phyloP scores from a whole-genome alignment of 306 rosid species.

The Rosa lucieae region DNA sequence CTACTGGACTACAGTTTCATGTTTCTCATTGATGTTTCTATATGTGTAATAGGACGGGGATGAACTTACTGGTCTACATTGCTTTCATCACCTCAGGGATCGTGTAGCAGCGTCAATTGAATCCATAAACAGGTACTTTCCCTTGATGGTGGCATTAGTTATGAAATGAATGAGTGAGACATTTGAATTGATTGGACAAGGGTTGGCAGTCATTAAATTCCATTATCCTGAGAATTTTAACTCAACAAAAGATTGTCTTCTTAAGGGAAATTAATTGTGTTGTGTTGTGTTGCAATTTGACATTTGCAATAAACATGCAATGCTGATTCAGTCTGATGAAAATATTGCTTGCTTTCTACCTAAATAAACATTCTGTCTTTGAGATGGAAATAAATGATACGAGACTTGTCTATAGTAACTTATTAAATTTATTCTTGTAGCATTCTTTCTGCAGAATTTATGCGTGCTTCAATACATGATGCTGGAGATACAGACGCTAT shows the following conservation, averaged over 20 bases:
- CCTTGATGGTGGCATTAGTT: neutral
- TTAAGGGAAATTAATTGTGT: neutral
- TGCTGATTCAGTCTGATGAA: slow-evolving; percentile 1
- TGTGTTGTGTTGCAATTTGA: slow-evolving; percentile 1
- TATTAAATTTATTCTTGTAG: slow-evolving; percentile 66
- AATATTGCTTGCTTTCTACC: neutral
- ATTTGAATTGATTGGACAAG: neutral
- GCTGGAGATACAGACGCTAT: slow-evolving; percentile 62
- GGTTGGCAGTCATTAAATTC: neutral
- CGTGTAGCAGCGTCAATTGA: slow-evolving; percentile 82
- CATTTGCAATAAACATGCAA: neutral
- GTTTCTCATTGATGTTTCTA: neutral
- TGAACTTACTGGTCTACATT: slow-evolving; percentile 95
- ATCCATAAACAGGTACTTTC: slow-evolving; percentile 83
- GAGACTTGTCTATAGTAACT: slow-evolving; percentile 32
- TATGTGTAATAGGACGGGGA: slow-evolving; percentile 76
- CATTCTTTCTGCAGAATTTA: slow-evolving; percentile 97
- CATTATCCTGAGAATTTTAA: neutral
- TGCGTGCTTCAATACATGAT: slow-evolving; percentile 77
- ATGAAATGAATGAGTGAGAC: neutral
- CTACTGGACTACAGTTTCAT: neutral
- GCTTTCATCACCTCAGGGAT: slow-evolving; percentile 96
- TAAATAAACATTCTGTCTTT: neutral
- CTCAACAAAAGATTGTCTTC: neutral
- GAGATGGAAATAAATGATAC: neutral